Base-by-base conservation (phyloP, 2,329 filamentous ascomycete genomes). In the Xylariaceae sp. region DNA sequence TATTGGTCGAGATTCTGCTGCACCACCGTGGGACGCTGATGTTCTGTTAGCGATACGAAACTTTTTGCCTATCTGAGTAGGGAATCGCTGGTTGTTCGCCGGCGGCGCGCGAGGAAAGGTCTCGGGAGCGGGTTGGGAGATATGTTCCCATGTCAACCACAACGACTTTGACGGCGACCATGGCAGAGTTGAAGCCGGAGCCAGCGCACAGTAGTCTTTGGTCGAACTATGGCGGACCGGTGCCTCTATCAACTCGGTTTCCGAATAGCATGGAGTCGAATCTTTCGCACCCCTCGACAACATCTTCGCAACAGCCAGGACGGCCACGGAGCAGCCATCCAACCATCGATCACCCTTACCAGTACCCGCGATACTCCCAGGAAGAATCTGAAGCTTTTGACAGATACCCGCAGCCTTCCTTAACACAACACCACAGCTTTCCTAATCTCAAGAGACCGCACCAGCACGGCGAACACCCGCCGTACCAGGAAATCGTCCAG, bases 141-240 rank as follows among this genome's bases (percentile, higher is more conserved):
- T 69, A 83, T 81, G 80, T 70, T 77, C 80, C 74, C 79, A 85
- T 85, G 81, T 84, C 82, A 77, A 82, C 81, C 76, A 81, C 80
- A 70, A 75, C 81, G 73, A 82, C 81, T 64, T 83, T 85, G 73
- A 80, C 82, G 76, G 79, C 80, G 70, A 82, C 78, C 71, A 85
- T 86, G 83, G 81, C 83, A 80, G 83, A 85, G 71, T 72, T 86
- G 76, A 84, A 84, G 79, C 75, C 77, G 70, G 83, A 86, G 73
- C 75, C 81, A 68, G 73, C 79, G 70, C 82, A 84, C 73, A 76
- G 79, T 66, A 79, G 77, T 71, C 73, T 86, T 65, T 86, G 83
- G 83, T 76, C 81, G 65, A 82, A 77, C 74, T 86, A 86, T 65
- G 65, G 67, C 73, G 78, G 75, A 59, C 78, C 80, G 54, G 77